Conservation (phyloP, 2,329 filamentous ascomycete species). For the Zymoseptoria passerinii region DNA sequence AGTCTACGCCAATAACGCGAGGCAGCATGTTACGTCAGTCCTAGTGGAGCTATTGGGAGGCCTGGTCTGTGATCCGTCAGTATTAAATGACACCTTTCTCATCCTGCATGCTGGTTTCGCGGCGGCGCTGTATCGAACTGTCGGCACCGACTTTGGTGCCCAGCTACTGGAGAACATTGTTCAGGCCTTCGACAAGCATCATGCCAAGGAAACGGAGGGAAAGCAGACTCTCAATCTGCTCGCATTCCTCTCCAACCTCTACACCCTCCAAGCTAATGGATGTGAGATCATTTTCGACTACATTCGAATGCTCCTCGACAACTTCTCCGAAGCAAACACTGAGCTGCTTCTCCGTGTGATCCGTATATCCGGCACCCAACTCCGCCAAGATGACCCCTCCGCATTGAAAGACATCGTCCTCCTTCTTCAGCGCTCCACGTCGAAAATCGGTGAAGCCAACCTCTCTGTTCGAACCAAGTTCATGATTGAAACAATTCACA, state of each 20-base stretch:
- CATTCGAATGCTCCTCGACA: slow-evolving; percentile 64
- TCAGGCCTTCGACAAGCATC: slow-evolving; percentile 56
- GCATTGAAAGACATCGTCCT: slow-evolving; percentile 82
- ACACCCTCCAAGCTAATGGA: slow-evolving; percentile 82
- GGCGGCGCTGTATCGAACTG: slow-evolving; percentile 74
- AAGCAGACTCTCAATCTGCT: slow-evolving; percentile 71
- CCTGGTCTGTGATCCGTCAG: slow-evolving; percentile 71
- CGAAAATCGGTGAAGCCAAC: slow-evolving; percentile 57
- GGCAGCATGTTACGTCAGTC: slow-evolving; percentile 79
- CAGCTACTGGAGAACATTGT: slow-evolving; percentile 74
- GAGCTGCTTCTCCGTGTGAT: slow-evolving; percentile 81
- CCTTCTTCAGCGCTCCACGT: slow-evolving; percentile 64
- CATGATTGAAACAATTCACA: slow-evolving; percentile 94
- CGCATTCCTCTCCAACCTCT: slow-evolving; percentile 75
- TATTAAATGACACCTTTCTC: slow-evolving; percentile 77
- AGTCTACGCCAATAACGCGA: slow-evolving; percentile 72
- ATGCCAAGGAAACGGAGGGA: slow-evolving; percentile 28
- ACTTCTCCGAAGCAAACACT: slow-evolving; percentile 76
- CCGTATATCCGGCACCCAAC: slow-evolving; percentile 67
- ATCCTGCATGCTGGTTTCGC: slow-evolving; percentile 87
- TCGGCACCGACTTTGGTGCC: slow-evolving; percentile 83
- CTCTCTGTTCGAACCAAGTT: slow-evolving; percentile 86
- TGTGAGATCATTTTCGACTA: slow-evolving; percentile 85
- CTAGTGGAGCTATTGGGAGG: slow-evolving; percentile 69
- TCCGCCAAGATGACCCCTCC: slow-evolving; percentile 81